phyloP scores from a whole-genome alignment of 1,284 basidiomycete species.

The Ustilago tritici region DNA sequence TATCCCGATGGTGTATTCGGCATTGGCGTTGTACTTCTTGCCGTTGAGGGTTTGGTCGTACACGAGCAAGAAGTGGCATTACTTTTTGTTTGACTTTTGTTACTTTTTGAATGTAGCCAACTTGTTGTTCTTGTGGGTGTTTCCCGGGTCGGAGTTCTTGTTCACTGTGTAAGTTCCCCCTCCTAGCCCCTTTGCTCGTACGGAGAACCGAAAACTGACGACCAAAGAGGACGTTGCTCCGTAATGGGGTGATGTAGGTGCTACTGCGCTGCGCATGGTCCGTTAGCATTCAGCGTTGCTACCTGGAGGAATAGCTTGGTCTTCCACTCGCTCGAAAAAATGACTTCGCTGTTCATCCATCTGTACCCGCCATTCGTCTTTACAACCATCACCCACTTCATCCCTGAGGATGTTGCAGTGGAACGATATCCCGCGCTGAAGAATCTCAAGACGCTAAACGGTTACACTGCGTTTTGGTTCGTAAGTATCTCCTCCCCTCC shows the following conservation, averaged over 20 bases:
- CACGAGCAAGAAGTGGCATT: constrained; percentile 70
- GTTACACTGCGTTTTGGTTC: constrained; percentile 75
- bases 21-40: constrained; percentile 80
- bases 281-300: constrained; percentile 89
- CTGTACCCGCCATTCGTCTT: constrained; percentile 76
- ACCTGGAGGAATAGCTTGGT: constrained; percentile 88
- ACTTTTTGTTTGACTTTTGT: constrained; percentile 82
- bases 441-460: constrained; percentile 77
- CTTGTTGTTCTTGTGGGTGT: constrained; percentile 67
- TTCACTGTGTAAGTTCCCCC: constrained; percentile 46
- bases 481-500: constrained; percentile 19
- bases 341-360: constrained; percentile 74
- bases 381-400: constrained; percentile 88
- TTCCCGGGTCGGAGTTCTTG: constrained; percentile 53
- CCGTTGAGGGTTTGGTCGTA: constrained; percentile 79
- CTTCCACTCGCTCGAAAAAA: constrained; percentile 89
- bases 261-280: constrained; percentile 71
- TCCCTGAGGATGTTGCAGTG: constrained; percentile 76
- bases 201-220: neutral
- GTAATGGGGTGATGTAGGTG: constrained; percentile 19
- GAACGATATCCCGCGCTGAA: constrained; percentile 83
- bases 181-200: neutral
- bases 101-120: constrained; percentile 85
- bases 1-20: constrained; percentile 81
- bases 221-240: neutral